Evolutionary conservation across 228 moss, liverwort and hornwort genomes (phyloP), one percentile per base, ranked within the genome.

Genomic region (Sphagnum magellanicum): DNA sequence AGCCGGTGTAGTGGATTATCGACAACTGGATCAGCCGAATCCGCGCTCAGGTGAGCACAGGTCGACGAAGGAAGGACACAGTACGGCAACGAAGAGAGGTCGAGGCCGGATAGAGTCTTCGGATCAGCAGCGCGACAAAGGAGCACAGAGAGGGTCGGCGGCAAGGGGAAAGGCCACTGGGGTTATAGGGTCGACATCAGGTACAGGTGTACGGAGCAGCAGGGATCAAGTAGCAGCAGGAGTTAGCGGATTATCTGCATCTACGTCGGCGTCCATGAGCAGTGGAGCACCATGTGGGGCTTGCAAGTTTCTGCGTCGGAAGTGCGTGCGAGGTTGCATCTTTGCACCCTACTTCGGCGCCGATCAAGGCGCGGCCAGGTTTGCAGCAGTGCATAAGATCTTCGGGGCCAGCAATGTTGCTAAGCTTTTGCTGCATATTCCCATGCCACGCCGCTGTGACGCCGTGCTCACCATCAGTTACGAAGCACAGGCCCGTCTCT

Each of bases 331-430:
- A n/a, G 86, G 86, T 46, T 88, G 87, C 74, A 81, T 81, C 68
- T 88, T 88, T 73, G 87, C 87, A 11, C 87, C 87, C 13, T 88
- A 88, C 77, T 88, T 88, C 65, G 81, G 84, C 59, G 84, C 84
- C 53, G 87, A 84, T 74, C 81, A 84, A 71, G 84, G 86, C 10
- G 86, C 84, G 3, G 81, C 81, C 6, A 74, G 81, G 15, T 88
- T 88, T 63, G 84, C 84, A 10, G 84, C 81, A 16, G 81, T 88
- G 62, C 87, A 88, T 13, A 88, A 81, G 77, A 81, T 84, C 15
- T 88, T 88, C 65, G 87, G 87, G 50, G 84, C 87, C 71, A 88
- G 87, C 75, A 88, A 88, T 84, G 84, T 84, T 63, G 81, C 87
- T 48, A 84, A 88, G 69, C 75, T 88, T 12, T 59, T 88, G 61